phyloP scores from a whole-genome alignment of 306 rosid species.

The Elaeagnus macrophylla region DNA sequence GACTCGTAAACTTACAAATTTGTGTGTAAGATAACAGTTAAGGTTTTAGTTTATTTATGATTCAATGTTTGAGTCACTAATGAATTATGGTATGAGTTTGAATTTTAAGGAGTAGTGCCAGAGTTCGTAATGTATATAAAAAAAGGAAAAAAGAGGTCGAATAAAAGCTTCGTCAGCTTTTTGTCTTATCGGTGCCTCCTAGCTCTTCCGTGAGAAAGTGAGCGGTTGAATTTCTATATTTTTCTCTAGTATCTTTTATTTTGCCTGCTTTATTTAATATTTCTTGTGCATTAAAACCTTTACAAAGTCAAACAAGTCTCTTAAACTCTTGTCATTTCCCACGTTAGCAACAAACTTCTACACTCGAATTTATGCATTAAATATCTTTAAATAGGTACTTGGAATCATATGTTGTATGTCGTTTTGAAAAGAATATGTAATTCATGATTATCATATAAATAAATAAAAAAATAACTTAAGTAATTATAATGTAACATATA shows the following conservation, averaged over 20 bases:
- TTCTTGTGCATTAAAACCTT: slow-evolving; percentile 5
- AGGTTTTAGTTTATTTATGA: too few relatives aligned
- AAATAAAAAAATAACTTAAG: too few relatives aligned
- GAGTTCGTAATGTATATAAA: too few relatives aligned
- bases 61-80: too few relatives aligned
- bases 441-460: not conserved
- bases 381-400: not conserved
- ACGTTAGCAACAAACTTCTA: slow-evolving; percentile 19
- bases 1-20: too few relatives aligned
- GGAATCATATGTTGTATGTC: not conserved
- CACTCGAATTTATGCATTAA: slow-evolving; percentile 18
- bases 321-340: slow-evolving; percentile 28
- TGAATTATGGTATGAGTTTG: too few relatives aligned
- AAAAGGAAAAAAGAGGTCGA: too few relatives aligned
- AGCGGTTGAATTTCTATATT: slow-evolving; percentile 44
- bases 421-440: not conserved
- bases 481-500: too few relatives aligned
- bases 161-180: too few relatives aligned
- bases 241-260: not conserved
- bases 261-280: slow-evolving; percentile 3
- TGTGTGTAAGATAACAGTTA: too few relatives aligned
- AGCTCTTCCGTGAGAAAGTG: slow-evolving; percentile 41
- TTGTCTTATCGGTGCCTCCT: too few relatives aligned
- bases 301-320: slow-evolving; percentile 47
- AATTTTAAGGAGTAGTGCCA: too few relatives aligned